Percentiles rank a stretch among this genome's conserved stretches.
Conservation (phyloP, 108 stramenopile genomes). For the Nitzschia sp. region DNA sequence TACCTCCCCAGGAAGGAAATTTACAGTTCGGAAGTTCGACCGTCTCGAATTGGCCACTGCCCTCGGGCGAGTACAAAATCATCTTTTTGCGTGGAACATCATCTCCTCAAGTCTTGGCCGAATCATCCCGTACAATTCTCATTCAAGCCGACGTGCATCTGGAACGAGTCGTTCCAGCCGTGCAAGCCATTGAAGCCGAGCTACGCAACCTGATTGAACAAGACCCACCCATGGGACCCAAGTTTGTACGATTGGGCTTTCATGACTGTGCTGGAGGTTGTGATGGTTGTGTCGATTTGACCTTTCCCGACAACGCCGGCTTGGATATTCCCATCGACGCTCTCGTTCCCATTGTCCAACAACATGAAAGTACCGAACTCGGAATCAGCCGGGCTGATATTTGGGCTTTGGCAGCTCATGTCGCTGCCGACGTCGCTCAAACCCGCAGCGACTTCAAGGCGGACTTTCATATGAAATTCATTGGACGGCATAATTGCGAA, state of each 20-base stretch:
- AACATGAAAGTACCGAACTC: slow-evolving; percentile 10
- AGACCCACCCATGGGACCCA: slow-evolving; percentile 4
- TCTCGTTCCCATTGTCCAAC: slow-evolving; percentile 33
- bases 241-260: slow-evolving; percentile 50
- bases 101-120: too few relatives aligned
- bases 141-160: not conserved
- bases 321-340: slow-evolving; percentile 45
- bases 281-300: slow-evolving; percentile 51
- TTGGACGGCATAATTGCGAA: slow-evolving; percentile 24
- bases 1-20: not conserved
- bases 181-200: not conserved
- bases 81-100: not conserved
- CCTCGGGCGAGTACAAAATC: not conserved
- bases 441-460: slow-evolving; percentile 16
- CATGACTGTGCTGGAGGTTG: slow-evolving; percentile 59
- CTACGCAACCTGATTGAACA: not conserved
- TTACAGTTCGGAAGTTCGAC: not conserved
- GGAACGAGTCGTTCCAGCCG: not conserved
- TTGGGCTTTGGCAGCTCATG: slow-evolving; percentile 48
- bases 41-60: not conserved
- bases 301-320: slow-evolving; percentile 42
- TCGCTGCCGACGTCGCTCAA: slow-evolving; percentile 36
- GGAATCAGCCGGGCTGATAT: slow-evolving; percentile 49
- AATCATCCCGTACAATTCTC: not conserved
- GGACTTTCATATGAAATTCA: slow-evolving; percentile 25